Evolutionary conservation across 1,139 yeast species (phyloP), one percentile per base, ranked within the genome.

Genomic region (Pichia sp.): DNA sequence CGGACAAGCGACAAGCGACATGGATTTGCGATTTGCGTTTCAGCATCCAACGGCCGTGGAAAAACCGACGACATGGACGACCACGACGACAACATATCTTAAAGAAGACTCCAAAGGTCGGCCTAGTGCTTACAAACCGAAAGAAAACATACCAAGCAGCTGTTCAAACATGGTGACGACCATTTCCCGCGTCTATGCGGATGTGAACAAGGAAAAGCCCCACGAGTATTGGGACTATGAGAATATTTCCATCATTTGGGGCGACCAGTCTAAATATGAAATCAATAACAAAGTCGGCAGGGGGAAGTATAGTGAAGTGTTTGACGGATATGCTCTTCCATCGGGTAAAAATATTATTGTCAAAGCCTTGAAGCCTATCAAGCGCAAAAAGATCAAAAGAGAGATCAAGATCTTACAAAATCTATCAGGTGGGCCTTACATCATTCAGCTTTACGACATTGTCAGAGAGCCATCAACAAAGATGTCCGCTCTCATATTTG

Each of bases 151-250:
- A n/a, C n/a, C n/a, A n/a, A n/a, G n/a, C n/a, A n/a, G n/a, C n/a
- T n/a, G n/a, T n/a, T n/a, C n/a, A n/a, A n/a, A n/a, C n/a, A n/a
- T 36, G 34, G 32, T 44, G 34, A 40, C 47, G 7, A 43, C 50
- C 11, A 40, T 52, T 20, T 46, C 88, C 2, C 65, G 72, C 45
- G 87, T 81, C 5, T 81, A 80, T 51, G 70, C 80, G 15, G 81
- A 80, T 52, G 86, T 68, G 23, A 81, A 82, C 54, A 64, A 64
- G 30, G 63, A 63, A 43, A 74, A 77, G 47, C 81, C 86, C 4
- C 69, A 72, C 40, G 79, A 77, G 38, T 82, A 82, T 58, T 82
- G 88, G 85, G 88, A 82, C 57, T 82, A 82, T 52, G 93, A 81
- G 49, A 77, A 76, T 52, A 66, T 67, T 60, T 74, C 68, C 37